These are phyloP conservation scores for Cydonia oblonga DNA, from an alignment of 331 rosid genomes.

Conservation along the genomic window DNA sequence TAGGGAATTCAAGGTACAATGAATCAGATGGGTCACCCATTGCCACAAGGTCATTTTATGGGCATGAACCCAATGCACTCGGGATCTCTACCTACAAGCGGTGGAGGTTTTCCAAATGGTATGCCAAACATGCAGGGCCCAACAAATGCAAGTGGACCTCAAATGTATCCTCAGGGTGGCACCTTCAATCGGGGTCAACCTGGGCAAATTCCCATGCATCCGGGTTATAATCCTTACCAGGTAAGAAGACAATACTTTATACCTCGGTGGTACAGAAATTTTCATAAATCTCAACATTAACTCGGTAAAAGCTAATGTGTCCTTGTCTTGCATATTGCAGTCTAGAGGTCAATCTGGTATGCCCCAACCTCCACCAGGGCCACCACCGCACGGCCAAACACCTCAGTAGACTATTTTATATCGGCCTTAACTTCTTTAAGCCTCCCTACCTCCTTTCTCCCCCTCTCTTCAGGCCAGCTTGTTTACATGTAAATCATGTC, in stretches of 20 bases:
- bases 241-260: conserved; percentile 22
- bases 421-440: background rate
- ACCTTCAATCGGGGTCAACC: conserved; percentile 65
- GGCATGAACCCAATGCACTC: conserved; percentile 95
- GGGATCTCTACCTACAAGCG: conserved; percentile 57
- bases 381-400: conserved; percentile 40
- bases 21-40: conserved; percentile 76
- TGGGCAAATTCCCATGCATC: conserved; percentile 90
- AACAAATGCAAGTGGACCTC: conserved; percentile 43
- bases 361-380: conserved; percentile 56
- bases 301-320: background rate
- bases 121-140: conserved; percentile 86
- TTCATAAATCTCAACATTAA: background rate
- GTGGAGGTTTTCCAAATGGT: conserved; percentile 62
- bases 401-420: conserved; percentile 35
- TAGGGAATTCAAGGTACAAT: conserved; percentile 91
- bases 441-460: background rate
- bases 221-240: conserved; percentile 94
- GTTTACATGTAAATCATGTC: background rate
- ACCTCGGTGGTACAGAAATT: background rate
- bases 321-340: conserved; percentile 28
- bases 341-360: conserved; percentile 59
- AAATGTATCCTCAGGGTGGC: conserved; percentile 73
- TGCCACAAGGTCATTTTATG: conserved; percentile 74
- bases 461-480: background rate